These are phyloP conservation scores for Solanum chiquidenum DNA, from an alignment of 257 asterid genomes.

Conservation along the genomic window DNA sequence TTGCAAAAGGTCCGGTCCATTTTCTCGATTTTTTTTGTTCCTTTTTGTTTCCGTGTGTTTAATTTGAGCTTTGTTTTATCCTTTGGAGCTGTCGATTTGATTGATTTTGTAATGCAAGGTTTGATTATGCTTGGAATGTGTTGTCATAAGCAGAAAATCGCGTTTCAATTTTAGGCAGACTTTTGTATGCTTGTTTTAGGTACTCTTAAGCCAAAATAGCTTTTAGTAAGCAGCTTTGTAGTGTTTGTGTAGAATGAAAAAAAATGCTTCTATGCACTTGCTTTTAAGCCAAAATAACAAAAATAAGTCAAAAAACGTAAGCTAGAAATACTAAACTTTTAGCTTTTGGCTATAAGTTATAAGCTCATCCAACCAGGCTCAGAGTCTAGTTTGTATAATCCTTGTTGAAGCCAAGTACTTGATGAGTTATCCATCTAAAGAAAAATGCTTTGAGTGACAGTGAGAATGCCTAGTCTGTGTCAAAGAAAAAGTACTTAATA, in stretches of 20 bases:
- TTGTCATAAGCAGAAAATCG: background rate
- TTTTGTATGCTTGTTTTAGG: background rate
- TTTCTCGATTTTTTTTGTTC: background rate
- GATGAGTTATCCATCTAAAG: background rate
- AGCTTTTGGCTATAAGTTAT: background rate
- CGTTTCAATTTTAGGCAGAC: background rate
- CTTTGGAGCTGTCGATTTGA: background rate
- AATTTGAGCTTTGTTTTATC: background rate
- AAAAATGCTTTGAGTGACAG: background rate
- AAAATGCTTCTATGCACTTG: background rate
- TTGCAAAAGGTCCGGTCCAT: conserved; percentile 38
- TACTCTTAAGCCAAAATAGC: background rate
- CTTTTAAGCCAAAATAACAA: background rate
- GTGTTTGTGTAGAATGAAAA: background rate
- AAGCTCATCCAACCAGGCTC: background rate
- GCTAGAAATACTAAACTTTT: background rate
- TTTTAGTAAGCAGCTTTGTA: background rate
- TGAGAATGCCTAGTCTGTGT: background rate
- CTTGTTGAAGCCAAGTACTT: background rate
- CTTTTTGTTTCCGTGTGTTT: background rate
- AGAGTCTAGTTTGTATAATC: background rate
- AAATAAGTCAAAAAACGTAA: background rate
- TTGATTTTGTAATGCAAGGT: background rate
- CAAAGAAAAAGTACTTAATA: background rate
- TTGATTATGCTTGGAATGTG: background rate